Evolutionary conservation across 306 rosid genomes (phyloP), one percentile per base, ranked within the genome.

Genomic region (Alnus glutinosa): DNA sequence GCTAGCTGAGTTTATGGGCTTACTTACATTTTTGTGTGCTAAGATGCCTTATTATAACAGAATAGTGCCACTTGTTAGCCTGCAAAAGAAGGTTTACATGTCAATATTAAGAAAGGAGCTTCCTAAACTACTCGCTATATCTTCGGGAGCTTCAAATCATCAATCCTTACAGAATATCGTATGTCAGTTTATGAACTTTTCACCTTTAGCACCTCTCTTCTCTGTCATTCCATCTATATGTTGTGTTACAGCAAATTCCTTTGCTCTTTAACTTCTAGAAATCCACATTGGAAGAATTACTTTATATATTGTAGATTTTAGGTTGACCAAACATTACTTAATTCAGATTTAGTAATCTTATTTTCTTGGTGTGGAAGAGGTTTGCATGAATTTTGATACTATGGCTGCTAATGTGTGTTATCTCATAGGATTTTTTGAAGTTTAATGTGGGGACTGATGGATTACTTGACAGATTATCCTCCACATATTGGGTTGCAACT

Each of bases 91-190:
- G 85, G 97, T 92, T 74, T 92, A 90, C 87, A 69, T 84, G 90
- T 92, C 97, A 80, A 91, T 94, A 85, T 80, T 94, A 85, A 91
- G 95, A 86, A 91, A 86, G 85, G 98, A 94, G 84, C 93, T 94
- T 70, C 89, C 92, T 36, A 89, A 92, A 81, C 83, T 91, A 75
- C 95, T 89, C 75, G 89, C 94, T 50, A 68, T 94, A 70, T 91
- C 92, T 57, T 86, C 91, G 39, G 91, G 97, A 83, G 79, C 88
- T 80, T 81, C 98, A 87, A 92, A 82, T 87, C 89, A 89, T 61
- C 97, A 75, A 52, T 91, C 97, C 69, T 87, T 94, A 51, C 98
- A 92, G 59, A 94, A 94, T 86, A 92, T 89, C 77, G 98, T 92
- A 79, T 77, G 90, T 78, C 75, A 81, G 23, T 68, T 82, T 79